A percentile compares a stretch with the other conserved stretches of the same genome.
These are phyloP conservation scores for Pyricularia pennisetigena DNA, from an alignment of 2,329 filamentous ascomycete species.

Conservation along the genomic window DNA sequence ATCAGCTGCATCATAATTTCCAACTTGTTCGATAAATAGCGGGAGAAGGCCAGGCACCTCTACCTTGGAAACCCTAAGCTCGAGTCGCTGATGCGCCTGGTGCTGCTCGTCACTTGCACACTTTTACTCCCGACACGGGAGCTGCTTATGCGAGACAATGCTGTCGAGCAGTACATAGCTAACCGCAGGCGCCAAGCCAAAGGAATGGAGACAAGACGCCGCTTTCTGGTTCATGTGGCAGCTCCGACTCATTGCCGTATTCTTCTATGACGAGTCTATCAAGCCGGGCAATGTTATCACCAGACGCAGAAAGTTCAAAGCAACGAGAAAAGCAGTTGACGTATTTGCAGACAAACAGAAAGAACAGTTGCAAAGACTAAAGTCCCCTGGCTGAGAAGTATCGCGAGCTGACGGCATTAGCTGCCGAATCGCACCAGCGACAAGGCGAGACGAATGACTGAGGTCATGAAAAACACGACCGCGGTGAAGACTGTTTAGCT, in stretches of 20 bases:
- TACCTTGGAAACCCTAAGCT: not conserved
- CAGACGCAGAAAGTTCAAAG: not conserved
- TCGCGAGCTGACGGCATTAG: not conserved
- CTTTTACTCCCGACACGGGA: not conserved
- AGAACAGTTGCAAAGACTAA: not conserved
- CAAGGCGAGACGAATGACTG: not conserved
- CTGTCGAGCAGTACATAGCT: not conserved
- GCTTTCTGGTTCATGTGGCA: not conserved
- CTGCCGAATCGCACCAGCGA: not conserved
- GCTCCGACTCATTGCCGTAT: not conserved
- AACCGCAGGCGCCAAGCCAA: not conserved
- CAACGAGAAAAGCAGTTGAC: not conserved
- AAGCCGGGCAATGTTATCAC: not conserved
- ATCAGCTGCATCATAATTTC: not conserved
- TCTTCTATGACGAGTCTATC: not conserved
- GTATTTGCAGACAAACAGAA: not conserved
- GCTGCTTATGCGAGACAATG: not conserved
- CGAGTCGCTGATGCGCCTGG: not conserved
- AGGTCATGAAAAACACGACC: not conserved
- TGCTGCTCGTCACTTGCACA: not conserved
- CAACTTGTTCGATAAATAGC: not conserved
- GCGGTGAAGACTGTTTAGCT: not conserved
- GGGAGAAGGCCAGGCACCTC: not conserved
- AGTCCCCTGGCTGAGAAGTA: not conserved
- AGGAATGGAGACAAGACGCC: not conserved